Percentiles rank a stretch among this genome's conserved stretches.
phyloP scores from a whole-genome alignment of 129 eudicot species.

The Flaveria brownii region DNA sequence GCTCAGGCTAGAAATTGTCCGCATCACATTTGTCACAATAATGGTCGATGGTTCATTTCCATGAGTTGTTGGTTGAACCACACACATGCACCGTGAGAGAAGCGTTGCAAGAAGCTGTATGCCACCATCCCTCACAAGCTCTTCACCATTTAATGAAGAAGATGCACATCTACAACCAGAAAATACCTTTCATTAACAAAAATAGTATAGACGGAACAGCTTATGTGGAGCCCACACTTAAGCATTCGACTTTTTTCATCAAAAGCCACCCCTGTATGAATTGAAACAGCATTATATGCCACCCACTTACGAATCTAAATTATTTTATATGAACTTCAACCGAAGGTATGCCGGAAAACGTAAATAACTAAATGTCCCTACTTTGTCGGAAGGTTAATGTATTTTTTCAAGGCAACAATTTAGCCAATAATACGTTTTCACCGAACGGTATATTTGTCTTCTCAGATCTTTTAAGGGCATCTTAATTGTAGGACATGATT shows the following conservation, averaged over 20 bases:
- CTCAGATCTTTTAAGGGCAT: not conserved
- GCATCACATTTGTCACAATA: constrained; percentile 81
- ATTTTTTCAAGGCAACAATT: not conserved
- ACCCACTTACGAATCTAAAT: not conserved
- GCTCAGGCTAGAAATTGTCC: constrained; percentile 76
- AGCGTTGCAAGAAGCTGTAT: constrained; percentile 86
- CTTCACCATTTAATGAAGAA: constrained; percentile 94
- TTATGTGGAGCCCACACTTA: not conserved
- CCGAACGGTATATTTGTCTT: not conserved
- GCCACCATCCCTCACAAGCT: constrained; percentile 98
- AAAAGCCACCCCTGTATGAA: not conserved
- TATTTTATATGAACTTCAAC: not conserved
- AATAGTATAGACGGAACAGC: not conserved
- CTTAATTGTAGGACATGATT: not conserved
- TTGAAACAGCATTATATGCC: not conserved
- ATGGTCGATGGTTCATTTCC: constrained; percentile 84
- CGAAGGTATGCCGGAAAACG: not conserved
- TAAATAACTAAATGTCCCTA: not conserved
- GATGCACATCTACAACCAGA: constrained; percentile 72
- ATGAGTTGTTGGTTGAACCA: constrained; percentile 89
- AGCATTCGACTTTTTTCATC: not conserved
- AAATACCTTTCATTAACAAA: not conserved
- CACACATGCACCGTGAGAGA: constrained; percentile 95
- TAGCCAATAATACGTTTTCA: not conserved
- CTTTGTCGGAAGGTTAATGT: not conserved